Evolutionary conservation across 2,329 filamentous ascomycete genomes (phyloP).

Genomic region (Hypoxylon sp.): DNA sequence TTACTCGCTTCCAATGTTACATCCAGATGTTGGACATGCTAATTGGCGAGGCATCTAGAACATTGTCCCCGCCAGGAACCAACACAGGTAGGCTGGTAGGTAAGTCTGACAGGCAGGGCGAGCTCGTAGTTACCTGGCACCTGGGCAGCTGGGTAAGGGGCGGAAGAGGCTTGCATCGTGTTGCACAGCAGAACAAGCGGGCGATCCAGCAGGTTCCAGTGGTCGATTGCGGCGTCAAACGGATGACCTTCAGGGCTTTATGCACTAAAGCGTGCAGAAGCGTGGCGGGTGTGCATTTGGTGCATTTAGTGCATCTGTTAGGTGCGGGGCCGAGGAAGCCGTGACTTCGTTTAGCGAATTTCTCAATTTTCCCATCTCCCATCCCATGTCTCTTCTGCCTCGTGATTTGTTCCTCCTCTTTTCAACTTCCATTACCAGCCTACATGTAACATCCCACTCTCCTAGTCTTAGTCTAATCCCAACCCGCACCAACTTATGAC

Average conservation of each 20-base stretch:
- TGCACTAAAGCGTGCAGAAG: conserved; percentile 21
- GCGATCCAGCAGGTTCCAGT: no score
- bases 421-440: no score
- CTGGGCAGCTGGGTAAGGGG: conserved; percentile 14
- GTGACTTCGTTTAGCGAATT: no score
- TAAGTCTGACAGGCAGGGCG: no score
- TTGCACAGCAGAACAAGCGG: conserved; percentile 21
- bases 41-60: conserved; percentile 15
- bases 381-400: conserved; percentile 14
- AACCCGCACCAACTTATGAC: conserved; percentile 33
- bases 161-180: conserved; percentile 21
- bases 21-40: background rate
- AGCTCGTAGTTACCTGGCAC: background rate
- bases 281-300: conserved; percentile 3
- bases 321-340: conserved; percentile 30
- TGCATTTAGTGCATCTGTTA: conserved; percentile 5
- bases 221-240: no score
- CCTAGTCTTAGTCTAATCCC: conserved; percentile 21
- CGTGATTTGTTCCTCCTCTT: conserved; percentile 30
- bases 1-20: no score
- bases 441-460: conserved; percentile 36
- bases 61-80: conserved; percentile 25
- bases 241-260: no score
- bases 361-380: no score
- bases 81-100: background rate